Base-by-base conservation (phyloP, 192 early-diverging fungal species). In the Dispira simplex region DNA sequence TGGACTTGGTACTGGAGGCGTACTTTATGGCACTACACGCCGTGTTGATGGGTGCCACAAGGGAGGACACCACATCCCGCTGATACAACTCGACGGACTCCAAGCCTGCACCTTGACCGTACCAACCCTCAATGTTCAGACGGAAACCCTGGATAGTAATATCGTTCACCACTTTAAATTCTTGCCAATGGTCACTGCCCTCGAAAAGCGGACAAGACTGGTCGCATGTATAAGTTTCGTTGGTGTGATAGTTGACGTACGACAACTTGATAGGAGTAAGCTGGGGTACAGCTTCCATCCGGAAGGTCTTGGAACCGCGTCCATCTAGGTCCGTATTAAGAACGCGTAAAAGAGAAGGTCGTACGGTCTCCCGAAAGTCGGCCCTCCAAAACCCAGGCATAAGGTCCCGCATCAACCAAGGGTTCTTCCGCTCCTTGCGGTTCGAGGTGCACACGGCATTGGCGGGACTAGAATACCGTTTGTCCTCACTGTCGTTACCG, bases 321-420 rank as follows among this genome's bases (percentile, higher is more conserved):
- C 76, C 74, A 13, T 80, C 59, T 23, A 69, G 71, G 25, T 65
- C 51, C 10, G 81, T 77, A 70, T 90, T 90, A 66, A 76, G 77
- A 32, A 90, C 66, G 4, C 85, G 77, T 64, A 90, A 78, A 11
- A 83, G 70, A 4, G 83, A 76, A 11, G 86, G 88, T 10, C 77
- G 79, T 20, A 83, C 64, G 27, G 72, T 59, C 54, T 74, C 70
- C 9, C 71, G 73, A 49, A 87, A 83, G 62, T 80, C 68, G 44
- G 75, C 78, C 44, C 82, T 72, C 78, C 79, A 85, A 63, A 77
- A 85, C 16, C 88, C 88, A 5, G 83, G 79, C n/a, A 81, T 78
- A 64, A 75, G 69, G 68, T 88, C 79, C 59, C 72, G 76, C 70
- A 90, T 67, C 27, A 90, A 72, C 85, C 85, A 88, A n/a, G 83